Percentiles rank a stretch among this genome's conserved stretches.
These are phyloP conservation scores for Cordyceps farinosa DNA, from an alignment of 2,329 filamentous ascomycete genomes.

Conservation along the genomic window DNA sequence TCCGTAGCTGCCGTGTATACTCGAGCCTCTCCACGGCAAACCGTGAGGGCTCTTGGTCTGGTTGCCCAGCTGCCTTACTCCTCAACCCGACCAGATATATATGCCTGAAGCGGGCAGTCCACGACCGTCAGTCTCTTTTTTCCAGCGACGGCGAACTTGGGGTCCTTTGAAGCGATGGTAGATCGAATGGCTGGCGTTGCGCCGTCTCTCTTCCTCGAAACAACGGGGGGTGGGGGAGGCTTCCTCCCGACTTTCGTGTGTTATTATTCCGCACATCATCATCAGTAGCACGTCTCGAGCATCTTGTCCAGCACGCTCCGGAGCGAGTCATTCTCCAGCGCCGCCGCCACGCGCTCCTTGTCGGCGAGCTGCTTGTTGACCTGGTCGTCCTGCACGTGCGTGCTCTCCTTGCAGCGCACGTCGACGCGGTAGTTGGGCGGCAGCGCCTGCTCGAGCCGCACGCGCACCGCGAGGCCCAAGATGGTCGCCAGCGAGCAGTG, in stretches of 20 bases:
- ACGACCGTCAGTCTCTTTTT: no score
- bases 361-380: constrained; percentile 96
- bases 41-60: background rate
- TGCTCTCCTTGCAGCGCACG: constrained; percentile 90
- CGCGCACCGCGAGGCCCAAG: constrained; percentile 88
- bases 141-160: no score
- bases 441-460: constrained; percentile 83
- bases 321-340: constrained; percentile 87
- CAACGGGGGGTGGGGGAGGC: no score
- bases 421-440: constrained; percentile 90
- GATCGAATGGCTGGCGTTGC: no score
- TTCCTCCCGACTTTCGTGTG: no score
- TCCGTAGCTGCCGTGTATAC: background rate
- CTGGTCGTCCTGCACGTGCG: constrained; percentile 91
- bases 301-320: constrained; percentile 89
- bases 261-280: background rate
- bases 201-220: no score
- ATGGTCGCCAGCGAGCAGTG: constrained; percentile 96
- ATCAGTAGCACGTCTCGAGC: constrained; percentile 74
- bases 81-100: no score
- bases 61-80: background rate
- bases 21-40: background rate
- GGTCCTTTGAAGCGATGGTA: no score
- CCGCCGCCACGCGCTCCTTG: constrained; percentile 93
- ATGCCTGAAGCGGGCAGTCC: no score